Conservation (phyloP, 2,329 filamentous ascomycete species). For the Penicillium sp. region DNA sequence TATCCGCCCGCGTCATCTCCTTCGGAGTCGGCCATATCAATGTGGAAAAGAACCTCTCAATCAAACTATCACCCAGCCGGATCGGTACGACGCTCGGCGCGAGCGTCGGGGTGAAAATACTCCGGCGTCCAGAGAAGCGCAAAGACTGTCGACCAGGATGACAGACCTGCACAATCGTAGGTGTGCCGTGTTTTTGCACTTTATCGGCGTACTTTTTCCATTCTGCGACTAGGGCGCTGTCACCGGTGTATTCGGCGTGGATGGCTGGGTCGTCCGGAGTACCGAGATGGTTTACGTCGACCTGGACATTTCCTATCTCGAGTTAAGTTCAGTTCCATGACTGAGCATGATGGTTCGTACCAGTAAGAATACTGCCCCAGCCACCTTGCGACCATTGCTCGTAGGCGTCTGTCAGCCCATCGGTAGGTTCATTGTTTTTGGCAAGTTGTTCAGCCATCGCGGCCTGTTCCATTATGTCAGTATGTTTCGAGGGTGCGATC, state of each 20-base stretch:
- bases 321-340: no score
- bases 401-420: constrained; percentile 46
- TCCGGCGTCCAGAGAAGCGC: constrained; percentile 36
- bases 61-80: constrained; percentile 33
- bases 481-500: background rate
- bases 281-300: constrained; percentile 42
- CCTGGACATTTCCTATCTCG: constrained; percentile 38
- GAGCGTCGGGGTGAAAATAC: constrained; percentile 26
- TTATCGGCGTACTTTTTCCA: constrained; percentile 30
- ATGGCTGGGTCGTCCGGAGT: constrained; percentile 28
- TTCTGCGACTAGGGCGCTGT: constrained; percentile 15
- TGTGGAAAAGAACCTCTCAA: constrained; percentile 30
- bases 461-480: constrained; percentile 33
- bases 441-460: constrained; percentile 42
- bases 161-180: constrained; percentile 42
- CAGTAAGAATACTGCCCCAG: constrained; percentile 43
- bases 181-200: constrained; percentile 38
- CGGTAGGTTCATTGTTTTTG: constrained; percentile 42
- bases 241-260: constrained; percentile 22
- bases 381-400: constrained; percentile 45
- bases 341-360: no score
- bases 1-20: constrained; percentile 52
- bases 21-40: constrained; percentile 47
- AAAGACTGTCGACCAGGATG: constrained; percentile 45
- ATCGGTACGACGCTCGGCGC: constrained; percentile 41